Base-by-base conservation (phyloP, 352 stramenopile species). In the Phytophthora citricola region DNA sequence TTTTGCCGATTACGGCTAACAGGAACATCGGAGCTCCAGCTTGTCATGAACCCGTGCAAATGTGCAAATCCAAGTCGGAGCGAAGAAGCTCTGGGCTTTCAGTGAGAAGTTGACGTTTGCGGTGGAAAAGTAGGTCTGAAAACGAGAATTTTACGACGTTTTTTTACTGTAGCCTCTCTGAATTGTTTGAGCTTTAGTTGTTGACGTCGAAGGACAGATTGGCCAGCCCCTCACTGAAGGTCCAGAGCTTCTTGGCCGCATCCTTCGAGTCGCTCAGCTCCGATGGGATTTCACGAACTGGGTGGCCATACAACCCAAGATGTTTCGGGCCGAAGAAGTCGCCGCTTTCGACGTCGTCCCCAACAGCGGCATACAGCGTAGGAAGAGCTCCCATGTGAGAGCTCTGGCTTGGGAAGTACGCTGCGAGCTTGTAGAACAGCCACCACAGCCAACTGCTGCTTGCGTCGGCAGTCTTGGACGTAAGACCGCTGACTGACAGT, bases 291-390 rank as follows among this genome's bases (percentile, higher is more conserved):
- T 47, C 52, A 43, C 38, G 40, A 50, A 38, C 43, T 11, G 39
- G 29, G 31, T 55, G 20, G 5, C 48, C 29, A 27, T 55, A 55
- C 14, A 44, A 15, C 1, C 48, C 48, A 0, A 55, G 12, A 14
- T 55, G 11, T 14, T 34, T 29, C 12, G 48, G 48, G 14, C 32
- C 31, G 9, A 40, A 78, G 63, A 75, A 91, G 29, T 79, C 60
- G 14, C 62, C 54, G 22, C 70, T 51, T 20, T 67, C 41, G 15
- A 76, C 69, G 9, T 52, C 47, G 0, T 46, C n/a, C 0, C 29
- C 67, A 0, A 66, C 75, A 0, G 79, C 78, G 1, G 76, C 76
- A 40, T 79, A 87, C 32, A 90, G 49, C 8, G 65, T 72, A n/a
- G 79, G 65, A 29, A 87, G 32, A 9, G 79, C 72, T 8, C 81